Percentiles rank a stretch among this genome's conserved stretches.
These are phyloP conservation scores for Alternaria sp. DNA, from an alignment of 2,329 filamentous ascomycete genomes.

Conservation along the genomic window DNA sequence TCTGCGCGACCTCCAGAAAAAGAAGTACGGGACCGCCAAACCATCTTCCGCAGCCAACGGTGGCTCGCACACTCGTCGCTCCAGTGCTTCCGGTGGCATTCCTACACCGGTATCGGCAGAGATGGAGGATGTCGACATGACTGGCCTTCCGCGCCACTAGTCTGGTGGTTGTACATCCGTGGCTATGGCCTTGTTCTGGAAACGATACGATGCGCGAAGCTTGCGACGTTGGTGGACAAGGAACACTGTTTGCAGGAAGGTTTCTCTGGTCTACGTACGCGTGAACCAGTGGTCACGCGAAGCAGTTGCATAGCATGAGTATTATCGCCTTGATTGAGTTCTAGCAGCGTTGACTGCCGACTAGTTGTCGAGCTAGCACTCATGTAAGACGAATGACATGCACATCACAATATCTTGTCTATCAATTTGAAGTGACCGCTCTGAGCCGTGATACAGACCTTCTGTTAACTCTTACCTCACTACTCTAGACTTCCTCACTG, in stretches of 20 bases:
- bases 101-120: background rate
- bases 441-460: no score
- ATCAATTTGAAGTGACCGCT: no score
- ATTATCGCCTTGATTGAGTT: background rate
- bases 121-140: background rate
- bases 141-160: background rate
- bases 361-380: background rate
- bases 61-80: background rate
- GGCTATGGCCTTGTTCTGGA: background rate
- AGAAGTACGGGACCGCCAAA: conserved; percentile 20
- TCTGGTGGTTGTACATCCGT: background rate
- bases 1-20: conserved; percentile 20
- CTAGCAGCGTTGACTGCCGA: background rate
- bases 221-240: background rate
- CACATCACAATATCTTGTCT: no score
- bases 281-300: background rate
- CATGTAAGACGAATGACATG: background rate
- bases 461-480: no score
- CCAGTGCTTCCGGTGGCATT: background rate
- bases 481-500: no score
- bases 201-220: background rate
- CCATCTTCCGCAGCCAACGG: background rate
- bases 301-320: background rate
- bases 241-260: background rate
- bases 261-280: rapidly evolving